Evolutionary conservation across 73 alveolate genomes (phyloP).

Genomic region (Paramecium tetraurelia): DNA sequence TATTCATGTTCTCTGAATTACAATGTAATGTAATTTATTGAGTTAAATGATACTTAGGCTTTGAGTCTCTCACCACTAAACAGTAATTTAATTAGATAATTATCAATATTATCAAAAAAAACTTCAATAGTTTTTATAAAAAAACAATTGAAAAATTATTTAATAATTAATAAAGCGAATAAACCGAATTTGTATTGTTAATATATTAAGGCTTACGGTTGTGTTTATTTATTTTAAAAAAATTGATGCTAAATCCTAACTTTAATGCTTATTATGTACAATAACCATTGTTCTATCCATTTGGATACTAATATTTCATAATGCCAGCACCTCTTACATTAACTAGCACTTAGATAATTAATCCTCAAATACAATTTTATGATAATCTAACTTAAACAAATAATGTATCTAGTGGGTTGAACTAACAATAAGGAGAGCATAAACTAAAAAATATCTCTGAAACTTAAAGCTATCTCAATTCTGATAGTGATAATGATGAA

Average conservation of each 20-base stretch:
- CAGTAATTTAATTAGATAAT: not conserved
- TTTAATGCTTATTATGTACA: not conserved
- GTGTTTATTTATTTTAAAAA: not conserved
- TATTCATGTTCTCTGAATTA: not conserved
- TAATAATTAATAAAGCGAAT: not conserved
- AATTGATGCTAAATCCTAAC: not conserved
- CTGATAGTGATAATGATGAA: not conserved
- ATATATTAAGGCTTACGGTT: not conserved
- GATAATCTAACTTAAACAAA: not conserved
- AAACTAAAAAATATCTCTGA: not conserved
- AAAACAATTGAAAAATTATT: not conserved
- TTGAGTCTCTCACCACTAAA: not conserved
- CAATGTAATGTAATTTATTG: too few species aligned
- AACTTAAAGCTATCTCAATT: not conserved
- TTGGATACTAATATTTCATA: not conserved
- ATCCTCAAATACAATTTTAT: not conserved
- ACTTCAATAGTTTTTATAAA: not conserved
- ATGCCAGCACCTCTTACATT: not conserved
- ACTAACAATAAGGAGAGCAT: not conserved
- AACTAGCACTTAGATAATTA: not conserved
- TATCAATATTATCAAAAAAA: not conserved
- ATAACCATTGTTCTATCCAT: not conserved
- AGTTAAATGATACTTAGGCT: not conserved
- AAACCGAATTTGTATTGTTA: not conserved
- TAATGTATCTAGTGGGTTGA: not conserved